Evolutionary conservation across 305 asterid genomes (phyloP).

Genomic region (Lippia alba): DNA sequence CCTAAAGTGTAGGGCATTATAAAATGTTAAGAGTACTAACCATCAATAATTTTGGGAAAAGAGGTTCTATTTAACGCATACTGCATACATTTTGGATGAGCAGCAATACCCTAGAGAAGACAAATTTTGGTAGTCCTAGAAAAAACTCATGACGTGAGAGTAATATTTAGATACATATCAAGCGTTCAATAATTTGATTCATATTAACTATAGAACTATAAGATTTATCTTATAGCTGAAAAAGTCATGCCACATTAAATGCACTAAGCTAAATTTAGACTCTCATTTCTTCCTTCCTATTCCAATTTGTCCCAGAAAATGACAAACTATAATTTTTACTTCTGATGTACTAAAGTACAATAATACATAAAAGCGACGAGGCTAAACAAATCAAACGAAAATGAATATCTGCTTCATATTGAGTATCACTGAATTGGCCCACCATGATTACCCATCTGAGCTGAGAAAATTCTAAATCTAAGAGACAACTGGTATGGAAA

Average conservation of each 20-base stretch:
- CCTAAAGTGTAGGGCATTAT: slow-evolving; percentile 56
- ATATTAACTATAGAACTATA: neutral
- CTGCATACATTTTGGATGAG: slow-evolving; percentile 14
- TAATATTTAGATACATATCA: slow-evolving; percentile 12
- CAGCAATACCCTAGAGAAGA: slow-evolving; percentile 22
- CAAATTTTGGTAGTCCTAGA: slow-evolving; percentile 5
- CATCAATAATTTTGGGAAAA: neutral
- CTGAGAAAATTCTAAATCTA: neutral
- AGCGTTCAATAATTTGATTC: neutral
- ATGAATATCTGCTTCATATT: too few relatives aligned
- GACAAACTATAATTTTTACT: slow-evolving; percentile 23
- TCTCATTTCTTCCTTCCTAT: neutral
- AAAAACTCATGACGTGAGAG: slow-evolving; percentile 21
- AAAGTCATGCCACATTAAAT: neutral
- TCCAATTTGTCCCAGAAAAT: neutral
- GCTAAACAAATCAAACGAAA: too few relatives aligned
- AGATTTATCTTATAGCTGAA: slow-evolving; percentile 19
- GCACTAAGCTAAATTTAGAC: neutral
- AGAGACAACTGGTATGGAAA: slow-evolving; percentile 5
- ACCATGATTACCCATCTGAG: too few relatives aligned
- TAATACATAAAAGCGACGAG: too few relatives aligned
- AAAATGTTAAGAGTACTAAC: slow-evolving; percentile 28
- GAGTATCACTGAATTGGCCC: too few relatives aligned
- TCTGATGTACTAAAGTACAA: slow-evolving; percentile 17
- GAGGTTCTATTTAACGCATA: neutral